A percentile compares a stretch with the other conserved stretches of the same genome.
These are phyloP conservation scores for Coniochaeta sp. DNA, from an alignment of 2,329 filamentous ascomycete genomes.

Conservation along the genomic window DNA sequence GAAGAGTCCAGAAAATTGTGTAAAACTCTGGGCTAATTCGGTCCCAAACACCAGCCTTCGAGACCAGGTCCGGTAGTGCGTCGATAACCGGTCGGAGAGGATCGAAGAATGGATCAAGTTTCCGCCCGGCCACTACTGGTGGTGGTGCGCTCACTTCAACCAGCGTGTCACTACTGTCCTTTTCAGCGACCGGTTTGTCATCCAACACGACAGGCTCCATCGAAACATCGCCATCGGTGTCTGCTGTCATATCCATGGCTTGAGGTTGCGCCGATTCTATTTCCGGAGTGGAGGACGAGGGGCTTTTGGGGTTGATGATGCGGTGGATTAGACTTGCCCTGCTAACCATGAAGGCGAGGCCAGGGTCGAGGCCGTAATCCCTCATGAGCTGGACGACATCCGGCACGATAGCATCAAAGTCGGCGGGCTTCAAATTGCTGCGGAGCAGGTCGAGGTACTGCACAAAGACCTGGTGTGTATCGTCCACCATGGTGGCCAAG, in stretches of 20 bases:
- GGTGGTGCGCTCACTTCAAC: background rate
- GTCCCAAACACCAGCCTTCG: slow-evolving; percentile 53
- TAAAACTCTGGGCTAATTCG: slow-evolving; percentile 76
- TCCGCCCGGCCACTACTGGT: slow-evolving; percentile 22
- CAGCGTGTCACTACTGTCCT: slow-evolving; percentile 13
- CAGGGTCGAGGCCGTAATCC: slow-evolving; percentile 72
- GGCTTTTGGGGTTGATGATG: slow-evolving; percentile 10
- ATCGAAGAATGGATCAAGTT: slow-evolving; percentile 51
- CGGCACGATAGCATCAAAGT: slow-evolving; percentile 76
- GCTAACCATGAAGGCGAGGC: slow-evolving; percentile 78
- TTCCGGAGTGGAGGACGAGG: background rate
- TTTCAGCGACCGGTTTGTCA: slow-evolving; percentile 24
- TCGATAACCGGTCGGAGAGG: slow-evolving; percentile 69
- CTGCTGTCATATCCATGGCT: slow-evolving; percentile 15
- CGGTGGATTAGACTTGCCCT: slow-evolving; percentile 63
- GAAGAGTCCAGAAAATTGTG: slow-evolving; percentile 85
- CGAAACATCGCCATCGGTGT: slow-evolving; percentile 51
- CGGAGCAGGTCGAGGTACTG: slow-evolving; percentile 88
- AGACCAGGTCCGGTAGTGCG: slow-evolving; percentile 54
- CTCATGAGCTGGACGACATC: slow-evolving; percentile 65
- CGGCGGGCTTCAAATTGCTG: slow-evolving; percentile 64
- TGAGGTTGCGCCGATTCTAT: slow-evolving; percentile 9
- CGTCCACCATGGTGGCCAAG: slow-evolving; percentile 80
- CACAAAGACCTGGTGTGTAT: slow-evolving; percentile 75
- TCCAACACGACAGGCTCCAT: slow-evolving; percentile 29